A percentile compares a stretch with the other conserved stretches of the same genome.
phyloP scores from a whole-genome alignment of 2,329 filamentous ascomycete species.

The Fusarium pseudograminearum region DNA sequence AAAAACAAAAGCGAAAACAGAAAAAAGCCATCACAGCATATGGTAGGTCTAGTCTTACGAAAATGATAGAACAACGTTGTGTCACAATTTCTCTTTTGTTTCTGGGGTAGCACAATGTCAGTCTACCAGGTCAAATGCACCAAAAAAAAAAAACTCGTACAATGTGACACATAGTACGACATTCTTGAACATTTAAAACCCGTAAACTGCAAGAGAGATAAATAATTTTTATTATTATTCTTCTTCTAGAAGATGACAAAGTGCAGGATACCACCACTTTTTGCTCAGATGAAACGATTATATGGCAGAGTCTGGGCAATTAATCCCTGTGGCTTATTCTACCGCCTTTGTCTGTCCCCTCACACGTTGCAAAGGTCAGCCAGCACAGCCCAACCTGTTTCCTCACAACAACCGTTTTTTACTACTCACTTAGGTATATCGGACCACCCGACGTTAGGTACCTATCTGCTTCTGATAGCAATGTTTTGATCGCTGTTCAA shows the following conservation, averaged over 20 bases:
- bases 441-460: neutral
- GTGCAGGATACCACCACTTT: neutral
- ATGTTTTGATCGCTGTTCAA: neutral
- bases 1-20: neutral
- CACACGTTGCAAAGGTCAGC: slow-evolving; percentile 8
- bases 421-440: neutral
- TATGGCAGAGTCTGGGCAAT: slow-evolving; percentile 3
- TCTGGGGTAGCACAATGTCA: neutral
- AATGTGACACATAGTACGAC: slow-evolving; percentile 16
- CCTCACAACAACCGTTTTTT: neutral
- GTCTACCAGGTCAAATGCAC: neutral
- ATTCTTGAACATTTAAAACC: neutral
- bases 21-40: neutral
- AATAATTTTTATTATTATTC: too few species aligned
- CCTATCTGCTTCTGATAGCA: neutral
- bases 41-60: neutral
- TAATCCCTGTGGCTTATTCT: slow-evolving; percentile 22
- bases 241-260: neutral
- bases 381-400: neutral
- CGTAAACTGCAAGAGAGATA: neutral
- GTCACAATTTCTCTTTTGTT: neutral
- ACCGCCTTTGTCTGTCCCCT: neutral
- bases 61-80: neutral
- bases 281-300: neutral
- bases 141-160: slow-evolving; percentile 19